These are phyloP conservation scores for Candida bentonensis DNA, from an alignment of 805 yeast genomes.

Conservation along the genomic window DNA sequence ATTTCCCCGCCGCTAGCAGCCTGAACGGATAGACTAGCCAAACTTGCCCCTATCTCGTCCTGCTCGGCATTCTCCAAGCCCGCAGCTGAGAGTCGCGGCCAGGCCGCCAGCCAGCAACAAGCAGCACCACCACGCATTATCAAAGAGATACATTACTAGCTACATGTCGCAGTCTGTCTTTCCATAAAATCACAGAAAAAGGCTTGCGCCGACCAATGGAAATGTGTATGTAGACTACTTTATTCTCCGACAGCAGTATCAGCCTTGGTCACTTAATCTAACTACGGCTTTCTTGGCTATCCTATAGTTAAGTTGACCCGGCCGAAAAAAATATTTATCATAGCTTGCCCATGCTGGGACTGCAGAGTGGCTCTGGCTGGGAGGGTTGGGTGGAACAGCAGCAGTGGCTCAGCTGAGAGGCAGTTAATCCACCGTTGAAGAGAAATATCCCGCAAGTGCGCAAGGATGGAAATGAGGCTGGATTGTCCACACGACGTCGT, in stretches of 20 bases:
- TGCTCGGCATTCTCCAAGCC: too few relatives aligned
- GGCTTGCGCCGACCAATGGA: neutral
- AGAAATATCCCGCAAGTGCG: too few relatives aligned
- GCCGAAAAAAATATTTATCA: neutral
- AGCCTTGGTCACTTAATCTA: neutral
- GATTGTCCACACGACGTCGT: too few relatives aligned
- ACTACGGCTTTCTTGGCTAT: neutral
- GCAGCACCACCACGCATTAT: too few relatives aligned
- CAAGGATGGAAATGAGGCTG: too few relatives aligned
- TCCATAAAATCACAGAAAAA: neutral
- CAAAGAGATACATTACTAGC: neutral
- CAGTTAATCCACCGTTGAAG: too few relatives aligned
- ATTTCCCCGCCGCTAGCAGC: too few relatives aligned
- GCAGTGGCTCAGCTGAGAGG: neutral
- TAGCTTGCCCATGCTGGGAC: neutral
- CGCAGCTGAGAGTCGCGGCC: too few relatives aligned
- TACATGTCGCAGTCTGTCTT: neutral
- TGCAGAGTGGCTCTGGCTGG: neutral
- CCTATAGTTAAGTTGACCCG: too few relatives aligned
- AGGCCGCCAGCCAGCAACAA: too few relatives aligned
- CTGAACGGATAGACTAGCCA: too few relatives aligned
- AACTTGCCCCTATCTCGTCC: too few relatives aligned
- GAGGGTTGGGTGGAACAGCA: neutral
- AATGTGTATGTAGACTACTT: neutral
- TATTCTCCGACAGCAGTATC: slow-evolving; percentile 1